These are phyloP conservation scores for Phaffia australis DNA, from an alignment of 768 basidiomycete genomes.

Conservation along the genomic window DNA sequence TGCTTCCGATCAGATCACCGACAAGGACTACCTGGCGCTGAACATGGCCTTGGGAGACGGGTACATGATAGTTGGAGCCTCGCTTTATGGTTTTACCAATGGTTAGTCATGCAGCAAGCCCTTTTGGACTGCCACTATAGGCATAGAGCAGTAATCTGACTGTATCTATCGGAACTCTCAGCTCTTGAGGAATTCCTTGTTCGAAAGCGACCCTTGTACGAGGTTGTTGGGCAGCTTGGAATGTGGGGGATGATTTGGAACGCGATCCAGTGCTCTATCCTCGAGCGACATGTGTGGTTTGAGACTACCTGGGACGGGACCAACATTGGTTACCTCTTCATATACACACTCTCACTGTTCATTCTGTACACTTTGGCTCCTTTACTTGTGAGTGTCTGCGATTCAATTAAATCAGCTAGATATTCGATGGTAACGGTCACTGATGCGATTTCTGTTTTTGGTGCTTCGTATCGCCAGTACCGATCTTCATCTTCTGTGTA, in stretches of 20 bases:
- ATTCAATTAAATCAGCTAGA: too few relatives aligned
- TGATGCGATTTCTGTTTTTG: too few relatives aligned
- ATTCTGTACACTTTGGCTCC: constrained; percentile 77
- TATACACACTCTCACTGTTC: constrained; percentile 62
- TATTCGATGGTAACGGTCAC: too few relatives aligned
- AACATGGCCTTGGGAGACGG: constrained; percentile 65
- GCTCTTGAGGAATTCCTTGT: constrained; percentile 66
- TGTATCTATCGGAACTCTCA: too few relatives aligned
- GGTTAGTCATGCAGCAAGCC: too few relatives aligned
- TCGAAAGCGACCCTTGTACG: constrained; percentile 64
- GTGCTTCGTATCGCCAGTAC: constrained; percentile 39
- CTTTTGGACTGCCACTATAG: background rate
- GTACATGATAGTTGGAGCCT: constrained; percentile 77
- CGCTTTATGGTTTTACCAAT: constrained; percentile 75
- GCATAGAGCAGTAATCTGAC: too few relatives aligned
- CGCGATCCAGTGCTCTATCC: constrained; percentile 57
- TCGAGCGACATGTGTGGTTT: constrained; percentile 61
- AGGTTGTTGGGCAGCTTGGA: constrained; percentile 76
- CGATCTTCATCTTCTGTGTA: constrained; percentile 74
- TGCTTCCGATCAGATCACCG: constrained; percentile 61
- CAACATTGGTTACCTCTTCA: constrained; percentile 49
- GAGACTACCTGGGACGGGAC: constrained; percentile 60
- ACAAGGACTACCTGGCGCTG: constrained; percentile 60
- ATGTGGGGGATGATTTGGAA: constrained; percentile 75
- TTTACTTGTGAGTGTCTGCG: constrained; percentile 40